Base-by-base conservation (phyloP, 805 yeast species). In the Ogataea pilisensis region DNA sequence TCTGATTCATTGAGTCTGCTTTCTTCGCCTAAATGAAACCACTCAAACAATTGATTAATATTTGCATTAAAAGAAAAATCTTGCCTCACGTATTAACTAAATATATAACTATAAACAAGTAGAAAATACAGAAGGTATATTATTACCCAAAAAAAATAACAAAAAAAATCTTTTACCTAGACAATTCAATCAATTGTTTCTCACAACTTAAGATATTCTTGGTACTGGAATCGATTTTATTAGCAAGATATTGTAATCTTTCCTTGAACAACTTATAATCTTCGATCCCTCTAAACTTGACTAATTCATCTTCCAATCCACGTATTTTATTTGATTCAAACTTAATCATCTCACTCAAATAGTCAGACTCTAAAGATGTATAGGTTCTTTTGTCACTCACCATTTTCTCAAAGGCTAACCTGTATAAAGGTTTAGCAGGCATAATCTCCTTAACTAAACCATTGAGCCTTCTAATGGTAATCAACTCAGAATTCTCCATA, bases 351-450 rank as follows among this genome's bases (percentile, higher is more conserved):
- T 69, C 70, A 35, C 69, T 64, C 39, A 82, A 63, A 46, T 81
- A 79, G 19, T 76, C 72, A 2, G 82, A 69, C 58, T 88, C 95
- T 58, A 86, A 71, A 11, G 78, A 69, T 19, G 76, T 76, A 41
- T 69, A 74, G 6, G 85, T 63, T 14, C 71, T 69, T 13, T 66
- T 53, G 56, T 89, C 90, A 2, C 68, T 49, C 3, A 80, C 72
- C 55, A 93, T 68, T 44, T 75, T 74, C 42, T 69, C 54, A 64
- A 91, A 93, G 0, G 98, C 96, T 0, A 90, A 85, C 42, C 74
- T 72, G 60, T 70, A 89, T 18, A 93, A 65, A 2, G 99, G 98
- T 53, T 89, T 81, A 0, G 96, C 95, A 1, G 95, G 87, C 17
- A 65, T 62, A 16, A 93, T 75, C 6, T 74, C 73, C 34, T 70